Percentiles rank a stretch among this genome's conserved stretches.
Evolutionary conservation across 441 rosid genomes (phyloP).

Genomic region (Brassica hybrid): DNA sequence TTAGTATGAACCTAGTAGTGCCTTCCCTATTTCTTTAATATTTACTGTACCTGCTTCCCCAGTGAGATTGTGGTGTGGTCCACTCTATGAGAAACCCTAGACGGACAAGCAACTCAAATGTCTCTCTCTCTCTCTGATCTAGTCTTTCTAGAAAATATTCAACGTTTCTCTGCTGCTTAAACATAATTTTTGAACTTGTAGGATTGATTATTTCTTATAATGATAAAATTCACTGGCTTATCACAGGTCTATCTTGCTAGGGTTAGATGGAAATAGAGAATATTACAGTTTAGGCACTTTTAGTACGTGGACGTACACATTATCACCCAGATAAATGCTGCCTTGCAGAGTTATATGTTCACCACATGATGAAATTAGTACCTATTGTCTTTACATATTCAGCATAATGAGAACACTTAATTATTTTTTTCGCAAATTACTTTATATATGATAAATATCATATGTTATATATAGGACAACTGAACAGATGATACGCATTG

Average conservation of each 20-base stretch:
- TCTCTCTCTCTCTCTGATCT: not conserved
- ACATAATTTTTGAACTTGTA: not conserved
- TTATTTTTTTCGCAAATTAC: not conserved
- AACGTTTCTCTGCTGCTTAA: constrained; percentile 5
- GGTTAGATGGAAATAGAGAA: not conserved
- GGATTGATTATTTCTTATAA: not conserved
- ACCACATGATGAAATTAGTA: not conserved
- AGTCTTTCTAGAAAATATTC: not conserved
- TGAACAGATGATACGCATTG: not conserved
- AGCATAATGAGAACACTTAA: not conserved
- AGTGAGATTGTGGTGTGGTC: constrained; percentile 35
- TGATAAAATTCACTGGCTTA: constrained; percentile 7
- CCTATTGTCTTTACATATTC: not conserved
- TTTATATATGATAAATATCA: not conserved
- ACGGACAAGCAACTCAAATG: constrained; percentile 35
- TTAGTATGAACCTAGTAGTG: constrained; percentile 7
- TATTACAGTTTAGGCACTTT: not conserved
- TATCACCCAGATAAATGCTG: not conserved
- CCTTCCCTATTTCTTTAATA: constrained; percentile 31
- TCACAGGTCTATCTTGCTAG: not conserved
- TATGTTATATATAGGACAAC: not conserved
- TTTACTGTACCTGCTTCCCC: constrained; percentile 40
- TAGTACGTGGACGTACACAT: not conserved
- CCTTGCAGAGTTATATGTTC: not conserved
- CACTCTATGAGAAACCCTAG: constrained; percentile 41